Base-by-base conservation (phyloP, 805 yeast species). In the Hanseniaspora nectarophila region DNA sequence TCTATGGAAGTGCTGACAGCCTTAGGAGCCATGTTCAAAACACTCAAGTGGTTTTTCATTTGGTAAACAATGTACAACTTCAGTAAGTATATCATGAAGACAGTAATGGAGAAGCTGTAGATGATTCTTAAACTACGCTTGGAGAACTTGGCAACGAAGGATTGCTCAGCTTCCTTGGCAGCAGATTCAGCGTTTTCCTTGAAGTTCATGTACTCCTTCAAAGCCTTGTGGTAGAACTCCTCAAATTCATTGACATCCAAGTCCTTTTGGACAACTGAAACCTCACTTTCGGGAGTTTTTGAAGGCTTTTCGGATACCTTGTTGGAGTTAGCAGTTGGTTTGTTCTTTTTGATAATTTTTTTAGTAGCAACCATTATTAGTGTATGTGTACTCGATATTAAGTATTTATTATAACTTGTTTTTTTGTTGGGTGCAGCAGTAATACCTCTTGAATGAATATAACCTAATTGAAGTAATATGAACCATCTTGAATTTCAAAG, bases 51-150 rank as follows among this genome's bases (percentile, higher is more conserved):
- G 8, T 31, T 34, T 46, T 35, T 53, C 51, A 53, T 43, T 46
- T 53, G 55, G 31, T 53, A 53, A 13, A 53, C 45, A 37, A 53
- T 53, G 42, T 53, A 53, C n/a, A 53, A 7, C 31, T 53, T 53
- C 31, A 53, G 20, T n/a, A 43, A 38, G 24, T 53, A 53, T 16
- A 46, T 24, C 24, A 46, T 32, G 12, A 47, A 45, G 4, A 53
- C 16, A 5, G 42, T n/a, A 3, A 53, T 31, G 10, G 43, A 42
- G 32, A 38, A 9, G 24, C 43, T 53, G 34, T 45, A 53, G 31
- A 47, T 15, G 13, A 20, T 9, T 32, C 43, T 53, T 12, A 53
- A 37, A 29, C 29, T 15, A 7, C 40, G 21, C 28, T 37, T 47
- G 6, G 37, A 28, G n/a, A 24, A 9, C 21, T 31, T 50, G 12